Conservation (phyloP, 257 asterid species). For the Solanum sitiens region DNA sequence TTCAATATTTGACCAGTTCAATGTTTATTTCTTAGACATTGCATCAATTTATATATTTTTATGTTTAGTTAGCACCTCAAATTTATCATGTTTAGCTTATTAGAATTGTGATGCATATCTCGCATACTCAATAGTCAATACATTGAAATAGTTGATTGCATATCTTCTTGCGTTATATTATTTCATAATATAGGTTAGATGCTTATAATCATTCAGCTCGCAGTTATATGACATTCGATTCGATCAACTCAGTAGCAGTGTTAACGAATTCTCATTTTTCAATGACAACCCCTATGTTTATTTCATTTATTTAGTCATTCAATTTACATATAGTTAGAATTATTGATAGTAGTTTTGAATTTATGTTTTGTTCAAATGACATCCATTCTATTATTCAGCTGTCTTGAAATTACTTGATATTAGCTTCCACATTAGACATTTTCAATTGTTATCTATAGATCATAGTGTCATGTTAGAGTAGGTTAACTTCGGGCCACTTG, state of each 20-base stretch:
- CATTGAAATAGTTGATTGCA: background rate
- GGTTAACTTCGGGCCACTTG: background rate
- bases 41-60: too few relatives aligned
- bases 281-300: background rate
- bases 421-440: background rate
- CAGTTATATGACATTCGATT: too few relatives aligned
- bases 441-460: background rate
- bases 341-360: background rate
- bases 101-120: background rate
- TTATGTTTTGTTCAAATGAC: background rate
- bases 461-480: background rate
- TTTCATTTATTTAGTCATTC: background rate
- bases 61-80: too few relatives aligned
- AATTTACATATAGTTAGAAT: background rate
- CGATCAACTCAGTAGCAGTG: too few relatives aligned
- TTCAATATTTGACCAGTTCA: too few relatives aligned
- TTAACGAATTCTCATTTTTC: background rate
- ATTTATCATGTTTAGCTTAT: too few relatives aligned
- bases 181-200: too few relatives aligned
- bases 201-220: background rate
- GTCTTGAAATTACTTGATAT: too few relatives aligned
- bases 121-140: background rate
- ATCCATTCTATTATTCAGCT: too few relatives aligned
- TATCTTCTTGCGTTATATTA: background rate
- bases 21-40: too few relatives aligned